phyloP scores from a whole-genome alignment of 1,284 basidiomycete species.

The Ustilago bromivora region DNA sequence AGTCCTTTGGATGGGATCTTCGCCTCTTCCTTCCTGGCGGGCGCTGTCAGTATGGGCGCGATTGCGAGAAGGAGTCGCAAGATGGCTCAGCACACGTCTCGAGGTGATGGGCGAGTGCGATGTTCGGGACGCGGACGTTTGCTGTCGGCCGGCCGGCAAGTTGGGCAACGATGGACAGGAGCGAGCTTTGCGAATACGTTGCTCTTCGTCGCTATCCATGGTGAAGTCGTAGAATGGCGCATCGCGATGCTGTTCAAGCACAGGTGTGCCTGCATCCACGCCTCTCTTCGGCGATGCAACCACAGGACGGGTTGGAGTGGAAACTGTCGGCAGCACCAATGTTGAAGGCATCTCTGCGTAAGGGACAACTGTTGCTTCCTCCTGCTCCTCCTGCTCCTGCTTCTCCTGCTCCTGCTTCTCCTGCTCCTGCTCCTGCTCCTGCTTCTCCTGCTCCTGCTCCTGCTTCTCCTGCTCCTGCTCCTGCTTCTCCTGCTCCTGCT shows the following conservation, averaged over 20 bases:
- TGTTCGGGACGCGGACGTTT: background rate
- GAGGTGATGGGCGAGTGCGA: conserved; percentile 7
- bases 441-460: too few species aligned
- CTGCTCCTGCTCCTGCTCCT: too few species aligned
- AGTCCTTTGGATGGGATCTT: conserved; percentile 15
- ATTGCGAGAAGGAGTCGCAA: conserved; percentile 23
- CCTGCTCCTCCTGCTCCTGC: background rate
- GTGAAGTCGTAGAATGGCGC: conserved; percentile 48
- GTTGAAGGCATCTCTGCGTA: background rate
- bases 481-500: too few species aligned
- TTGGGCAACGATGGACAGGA: conserved; percentile 36
- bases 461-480: too few species aligned
- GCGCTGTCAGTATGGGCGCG: background rate
- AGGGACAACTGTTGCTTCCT: background rate
- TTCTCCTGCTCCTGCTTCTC: too few species aligned
- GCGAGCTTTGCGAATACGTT: conserved; percentile 25
- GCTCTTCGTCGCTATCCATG: conserved; percentile 50
- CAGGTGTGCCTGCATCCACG: conserved; percentile 32
- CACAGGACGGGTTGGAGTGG: background rate
- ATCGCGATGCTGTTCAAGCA: conserved; percentile 37
- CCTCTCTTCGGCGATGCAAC: background rate
- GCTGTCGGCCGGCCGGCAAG: background rate
- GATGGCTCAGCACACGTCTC: conserved; percentile 13
- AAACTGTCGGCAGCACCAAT: background rate
- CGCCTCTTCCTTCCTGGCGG: background rate